Evolutionary conservation across 2,329 filamentous ascomycete genomes (phyloP).

Genomic region (Fusarium newnesense): DNA sequence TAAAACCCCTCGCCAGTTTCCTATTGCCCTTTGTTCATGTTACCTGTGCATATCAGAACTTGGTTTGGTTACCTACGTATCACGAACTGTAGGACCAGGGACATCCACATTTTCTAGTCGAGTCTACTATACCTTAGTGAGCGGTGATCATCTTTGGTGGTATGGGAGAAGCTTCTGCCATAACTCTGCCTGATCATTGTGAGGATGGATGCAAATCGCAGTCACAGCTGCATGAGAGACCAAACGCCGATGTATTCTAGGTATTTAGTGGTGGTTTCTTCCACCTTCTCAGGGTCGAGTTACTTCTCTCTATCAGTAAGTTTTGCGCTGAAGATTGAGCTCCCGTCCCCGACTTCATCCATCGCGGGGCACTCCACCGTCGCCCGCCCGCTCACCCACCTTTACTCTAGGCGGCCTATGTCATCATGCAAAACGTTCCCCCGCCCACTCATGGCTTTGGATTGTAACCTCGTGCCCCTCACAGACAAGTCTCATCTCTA

Average conservation of each 20-base stretch:
- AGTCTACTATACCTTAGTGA: not conserved
- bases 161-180: not conserved
- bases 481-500: conserved; percentile 20
- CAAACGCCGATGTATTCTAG: not conserved
- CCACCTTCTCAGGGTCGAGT: not conserved
- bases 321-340: not conserved
- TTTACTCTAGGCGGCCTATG: conserved; percentile 16
- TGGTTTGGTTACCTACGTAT: not conserved
- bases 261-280: not conserved
- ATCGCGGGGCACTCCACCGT: conserved; percentile 37
- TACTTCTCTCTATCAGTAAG: not conserved
- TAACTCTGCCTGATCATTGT: conserved; percentile 16
- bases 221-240: not conserved
- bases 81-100: not conserved
- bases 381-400: not conserved
- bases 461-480: conserved; percentile 37
- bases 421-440: conserved; percentile 34
- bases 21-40: not conserved
- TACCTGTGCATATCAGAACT: not conserved
- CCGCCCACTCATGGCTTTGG: conserved; percentile 26
- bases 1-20: not conserved
- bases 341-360: not conserved
- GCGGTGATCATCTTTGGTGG: not conserved
- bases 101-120: not conserved
- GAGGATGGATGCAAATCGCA: not conserved